phyloP scores from a whole-genome alignment of 768 basidiomycete species.

The Boletus subparvulus region DNA sequence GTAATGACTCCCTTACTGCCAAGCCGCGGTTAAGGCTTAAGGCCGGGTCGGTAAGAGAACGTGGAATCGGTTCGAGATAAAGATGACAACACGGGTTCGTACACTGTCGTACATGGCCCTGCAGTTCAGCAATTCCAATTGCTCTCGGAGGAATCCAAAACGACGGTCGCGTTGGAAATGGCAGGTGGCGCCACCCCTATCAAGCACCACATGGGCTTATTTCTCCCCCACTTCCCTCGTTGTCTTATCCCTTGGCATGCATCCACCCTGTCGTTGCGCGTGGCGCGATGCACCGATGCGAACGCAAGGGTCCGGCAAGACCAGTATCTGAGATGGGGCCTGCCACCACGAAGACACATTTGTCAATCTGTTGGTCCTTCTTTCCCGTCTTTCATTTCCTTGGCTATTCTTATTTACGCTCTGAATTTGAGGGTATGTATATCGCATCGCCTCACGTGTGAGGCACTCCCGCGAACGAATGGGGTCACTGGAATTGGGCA shows the following conservation, averaged over 20 bases:
- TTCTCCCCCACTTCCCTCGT: not conserved
- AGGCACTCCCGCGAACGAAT: not conserved
- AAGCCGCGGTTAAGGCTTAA: conserved; percentile 2
- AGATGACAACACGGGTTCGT: not conserved
- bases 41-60: not conserved
- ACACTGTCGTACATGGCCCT: not conserved
- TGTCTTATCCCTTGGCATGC: not conserved
- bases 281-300: not conserved
- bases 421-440: not conserved
- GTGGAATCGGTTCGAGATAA: not conserved
- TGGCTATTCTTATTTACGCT: conserved; percentile 11
- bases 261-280: not conserved
- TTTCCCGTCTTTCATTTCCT: not conserved
- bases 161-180: not conserved
- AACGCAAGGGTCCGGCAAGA: not conserved
- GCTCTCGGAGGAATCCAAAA: not conserved
- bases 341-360: not conserved
- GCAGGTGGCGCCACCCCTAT: not conserved
- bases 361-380: not conserved
- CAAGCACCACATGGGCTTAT: too few species aligned
- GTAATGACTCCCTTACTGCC: not conserved
- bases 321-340: not conserved
- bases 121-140: too few species aligned
- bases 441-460: not conserved
- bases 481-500: conserved; percentile 15